These are phyloP conservation scores for Neonothopanus nambi DNA, from an alignment of 1,284 basidiomycete species.

Conservation along the genomic window DNA sequence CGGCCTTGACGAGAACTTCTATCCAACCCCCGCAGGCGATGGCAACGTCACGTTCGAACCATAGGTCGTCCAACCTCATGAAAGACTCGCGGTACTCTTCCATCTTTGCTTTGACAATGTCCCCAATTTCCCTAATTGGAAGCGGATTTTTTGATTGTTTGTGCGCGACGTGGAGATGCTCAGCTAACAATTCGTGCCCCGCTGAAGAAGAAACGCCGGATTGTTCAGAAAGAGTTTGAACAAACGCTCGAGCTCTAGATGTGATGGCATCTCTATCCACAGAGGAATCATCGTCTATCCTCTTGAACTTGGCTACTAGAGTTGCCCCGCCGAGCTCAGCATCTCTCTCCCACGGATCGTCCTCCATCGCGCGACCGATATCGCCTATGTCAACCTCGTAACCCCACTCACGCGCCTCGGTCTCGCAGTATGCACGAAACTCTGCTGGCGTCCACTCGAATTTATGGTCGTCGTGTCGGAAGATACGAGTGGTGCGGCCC, in stretches of 20 bases:
- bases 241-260: slow-evolving; percentile 32
- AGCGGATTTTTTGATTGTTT: slow-evolving; percentile 42
- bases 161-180: slow-evolving; percentile 53
- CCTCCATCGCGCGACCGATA: slow-evolving; percentile 56
- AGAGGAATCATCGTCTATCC: slow-evolving; percentile 37
- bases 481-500: slow-evolving; percentile 68
- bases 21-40: slow-evolving; percentile 71
- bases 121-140: slow-evolving; percentile 49
- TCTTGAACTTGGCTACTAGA: slow-evolving; percentile 70
- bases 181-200: slow-evolving; percentile 51
- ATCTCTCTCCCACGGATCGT: slow-evolving; percentile 72
- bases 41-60: slow-evolving; percentile 63
- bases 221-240: slow-evolving; percentile 26
- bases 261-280: slow-evolving; percentile 34
- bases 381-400: slow-evolving; percentile 61
- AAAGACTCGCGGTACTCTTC: slow-evolving; percentile 48
- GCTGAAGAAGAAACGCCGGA: slow-evolving; percentile 20
- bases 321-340: slow-evolving; percentile 65
- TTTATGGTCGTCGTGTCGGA: slow-evolving; percentile 87
- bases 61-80: slow-evolving; percentile 64
- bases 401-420: slow-evolving; percentile 70
- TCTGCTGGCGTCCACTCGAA: slow-evolving; percentile 90
- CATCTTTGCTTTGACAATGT: slow-evolving; percentile 54
- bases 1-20: slow-evolving; percentile 52
- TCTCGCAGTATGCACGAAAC: slow-evolving; percentile 72